A percentile compares a stretch with the other conserved stretches of the same genome.
These are phyloP conservation scores for Monilinia vaccinii-corymbosi DNA, from an alignment of 2,329 filamentous ascomycete species.

Conservation along the genomic window DNA sequence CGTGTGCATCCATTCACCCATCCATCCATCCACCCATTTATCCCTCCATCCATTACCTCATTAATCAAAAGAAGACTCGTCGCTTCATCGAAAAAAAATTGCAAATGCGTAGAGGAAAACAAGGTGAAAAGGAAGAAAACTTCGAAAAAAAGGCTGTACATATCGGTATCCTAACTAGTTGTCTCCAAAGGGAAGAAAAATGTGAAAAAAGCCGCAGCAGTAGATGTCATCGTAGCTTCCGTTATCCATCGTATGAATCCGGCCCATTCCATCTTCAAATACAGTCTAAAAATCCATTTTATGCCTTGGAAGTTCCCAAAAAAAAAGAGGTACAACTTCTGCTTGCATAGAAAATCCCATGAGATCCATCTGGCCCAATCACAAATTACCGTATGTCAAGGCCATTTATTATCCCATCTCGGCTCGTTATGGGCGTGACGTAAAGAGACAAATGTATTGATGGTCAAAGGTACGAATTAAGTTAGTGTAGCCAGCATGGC, in stretches of 20 bases:
- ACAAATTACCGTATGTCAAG: neutral
- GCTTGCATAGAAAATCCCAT: neutral
- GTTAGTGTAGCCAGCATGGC: slow-evolving; percentile 66
- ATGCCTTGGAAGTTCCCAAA: neutral
- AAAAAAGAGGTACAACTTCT: neutral
- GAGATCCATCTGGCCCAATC: neutral
- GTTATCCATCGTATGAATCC: neutral
- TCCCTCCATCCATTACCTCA: neutral
- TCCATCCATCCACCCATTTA: neutral
- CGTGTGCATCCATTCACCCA: neutral
- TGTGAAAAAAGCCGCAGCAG: neutral
- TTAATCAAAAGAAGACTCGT: neutral
- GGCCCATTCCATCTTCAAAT: neutral
- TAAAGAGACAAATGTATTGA: neutral
- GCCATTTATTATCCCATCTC: neutral
- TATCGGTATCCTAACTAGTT: neutral
- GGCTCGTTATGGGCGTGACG: neutral
- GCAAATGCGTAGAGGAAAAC: neutral
- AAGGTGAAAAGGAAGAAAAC: neutral
- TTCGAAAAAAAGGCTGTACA: neutral
- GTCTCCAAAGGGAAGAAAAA: neutral
- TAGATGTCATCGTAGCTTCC: neutral
- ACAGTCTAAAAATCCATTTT: slow-evolving; percentile 1
- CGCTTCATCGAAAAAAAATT: neutral
- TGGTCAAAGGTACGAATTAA: slow-evolving; percentile 27